phyloP scores from a whole-genome alignment of 805 yeast genomes.

The Wickerhamomyces canadensis region DNA sequence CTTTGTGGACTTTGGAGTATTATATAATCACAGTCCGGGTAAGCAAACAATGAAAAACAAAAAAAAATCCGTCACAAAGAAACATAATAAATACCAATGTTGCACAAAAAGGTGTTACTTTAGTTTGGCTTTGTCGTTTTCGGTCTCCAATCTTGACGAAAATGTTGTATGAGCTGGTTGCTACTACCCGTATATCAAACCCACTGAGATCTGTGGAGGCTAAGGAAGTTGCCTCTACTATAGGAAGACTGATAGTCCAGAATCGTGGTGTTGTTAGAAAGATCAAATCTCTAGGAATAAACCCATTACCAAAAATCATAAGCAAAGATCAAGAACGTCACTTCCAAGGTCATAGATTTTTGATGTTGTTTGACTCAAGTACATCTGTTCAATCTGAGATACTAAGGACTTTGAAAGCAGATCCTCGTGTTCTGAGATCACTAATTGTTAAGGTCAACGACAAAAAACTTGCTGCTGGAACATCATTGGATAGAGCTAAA shows the following conservation, averaged over 20 bases:
- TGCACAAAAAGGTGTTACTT: too few relatives aligned
- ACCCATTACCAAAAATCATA: conserved; percentile 73
- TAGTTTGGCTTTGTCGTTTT: too few relatives aligned
- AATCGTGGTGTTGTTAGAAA: conserved; percentile 94
- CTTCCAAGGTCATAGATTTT: conserved; percentile 84
- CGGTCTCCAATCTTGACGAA: too few relatives aligned
- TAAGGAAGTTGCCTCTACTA: conserved; percentile 55
- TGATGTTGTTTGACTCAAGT: conserved; percentile 82
- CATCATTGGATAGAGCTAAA: conserved; percentile 43
- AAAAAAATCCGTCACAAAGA: too few relatives aligned
- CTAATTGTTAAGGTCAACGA: conserved; percentile 59
- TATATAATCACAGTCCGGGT: too few relatives aligned
- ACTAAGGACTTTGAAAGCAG: conserved; percentile 70
- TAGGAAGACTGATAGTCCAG: conserved; percentile 76
- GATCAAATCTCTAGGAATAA: conserved; percentile 72
- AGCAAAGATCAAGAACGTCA: conserved; percentile 84
- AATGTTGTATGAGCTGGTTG: conserved; percentile 88
- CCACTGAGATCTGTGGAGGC: conserved; percentile 55
- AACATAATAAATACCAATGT: too few relatives aligned
- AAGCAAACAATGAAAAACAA: too few relatives aligned
- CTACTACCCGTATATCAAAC: conserved; percentile 76
- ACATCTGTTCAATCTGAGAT: conserved; percentile 84
- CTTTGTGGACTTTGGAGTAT: too few relatives aligned
- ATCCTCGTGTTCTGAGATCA: conserved; percentile 86
- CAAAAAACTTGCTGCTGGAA: conserved; percentile 47